Evolutionary conservation across 225 moss, liverwort and hornwort genomes (phyloP).

Genomic region (Polytrichum commune): DNA sequence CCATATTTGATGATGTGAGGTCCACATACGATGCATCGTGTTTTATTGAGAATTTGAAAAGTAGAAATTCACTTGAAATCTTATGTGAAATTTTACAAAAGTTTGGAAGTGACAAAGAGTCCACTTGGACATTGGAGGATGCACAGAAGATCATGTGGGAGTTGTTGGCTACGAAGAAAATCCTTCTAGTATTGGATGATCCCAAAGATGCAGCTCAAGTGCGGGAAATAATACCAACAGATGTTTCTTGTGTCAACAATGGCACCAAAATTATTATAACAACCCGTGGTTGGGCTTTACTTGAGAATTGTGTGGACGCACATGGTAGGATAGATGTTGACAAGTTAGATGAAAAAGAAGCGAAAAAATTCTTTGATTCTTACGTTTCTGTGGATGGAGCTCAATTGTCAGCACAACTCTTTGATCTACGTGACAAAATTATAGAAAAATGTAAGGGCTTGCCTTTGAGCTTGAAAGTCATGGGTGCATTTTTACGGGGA

Average conservation of each 20-base stretch:
- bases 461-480: constrained; percentile 6
- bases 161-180: neutral
- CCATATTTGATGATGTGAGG: neutral
- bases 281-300: neutral
- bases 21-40: neutral
- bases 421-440: neutral
- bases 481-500: neutral
- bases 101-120: neutral
- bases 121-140: neutral
- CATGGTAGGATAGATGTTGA: neutral
- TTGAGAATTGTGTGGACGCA: neutral
- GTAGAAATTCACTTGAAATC: neutral
- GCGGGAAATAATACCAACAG: neutral
- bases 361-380: neutral
- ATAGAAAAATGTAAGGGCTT: neutral
- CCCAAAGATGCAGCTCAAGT: neutral
- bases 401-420: neutral
- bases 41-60: constrained; percentile 1
- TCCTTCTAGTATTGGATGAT: neutral
- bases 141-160: neutral
- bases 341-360: neutral
- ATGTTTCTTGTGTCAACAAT: neutral
- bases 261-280: neutral
- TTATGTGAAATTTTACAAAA: neutral
- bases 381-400: neutral